Base-by-base conservation (phyloP, 345 rosid genomes). In the Boechera retrofracta region DNA sequence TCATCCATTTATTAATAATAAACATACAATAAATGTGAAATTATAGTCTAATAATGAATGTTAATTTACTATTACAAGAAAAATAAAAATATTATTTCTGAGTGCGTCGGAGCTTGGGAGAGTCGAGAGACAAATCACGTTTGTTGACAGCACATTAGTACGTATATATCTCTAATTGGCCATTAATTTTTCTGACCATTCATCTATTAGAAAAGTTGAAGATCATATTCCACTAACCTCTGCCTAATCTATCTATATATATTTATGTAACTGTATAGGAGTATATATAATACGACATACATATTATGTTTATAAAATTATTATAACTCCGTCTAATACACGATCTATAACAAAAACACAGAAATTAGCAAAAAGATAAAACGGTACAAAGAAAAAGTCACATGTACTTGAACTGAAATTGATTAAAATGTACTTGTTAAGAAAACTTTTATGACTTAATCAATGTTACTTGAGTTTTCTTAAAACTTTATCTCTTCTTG, bases 81-180 rank as follows among this genome's bases (percentile, higher is more conserved):
- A 48, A n/a, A 21, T 56, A 52, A 49, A 38, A 57, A 32, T 65
- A 49, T 48, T 65, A 63, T 53, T 35, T 73, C 57, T 69, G 59
- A 66, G 70, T 78, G 77, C 64, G 74, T 72, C 33, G 73, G 81
- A 78, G 64, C 72, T 56, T 1, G 61, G 62, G 66, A 72, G 70
- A 29, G 31, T 28, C 31, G 63, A 58, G 69, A 72, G 52, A 78
- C 41, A 65, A 49, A 42, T 72, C 74, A 78, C 70, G 77, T 67
- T 78, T 53, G 53, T 61, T 67, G 67, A 45, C 62, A 73, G 51
- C 81, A 61, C 67, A 58, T 38, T 58, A 64, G 48, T 42, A 48
- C 42, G 49, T 48, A 12, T 42, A 47, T 56, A 65, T 57, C 62
- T 64, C 72, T 45, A 71, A 70, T 47, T 56, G 61, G 51, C 77